Base-by-base conservation (phyloP, 1,284 basidiomycete genomes). In the Apiotrichum siamense region DNA sequence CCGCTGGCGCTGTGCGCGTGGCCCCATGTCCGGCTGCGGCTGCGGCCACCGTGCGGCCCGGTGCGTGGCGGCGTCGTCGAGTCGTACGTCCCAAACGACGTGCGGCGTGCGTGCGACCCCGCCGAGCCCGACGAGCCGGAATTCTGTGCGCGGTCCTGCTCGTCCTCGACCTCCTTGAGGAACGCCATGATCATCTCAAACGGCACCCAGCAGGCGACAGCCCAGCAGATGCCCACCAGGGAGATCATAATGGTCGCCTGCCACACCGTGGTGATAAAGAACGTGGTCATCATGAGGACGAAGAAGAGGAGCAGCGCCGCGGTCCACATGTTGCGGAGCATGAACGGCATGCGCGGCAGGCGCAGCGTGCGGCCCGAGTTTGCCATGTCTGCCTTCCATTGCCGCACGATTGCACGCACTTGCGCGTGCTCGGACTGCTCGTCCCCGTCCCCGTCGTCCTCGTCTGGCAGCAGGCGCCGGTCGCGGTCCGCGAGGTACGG, bases 151-250 rank as follows among this genome's bases (percentile, higher is more conserved):
- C 25, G 41, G 15, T 43, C n/a, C 18, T 21, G 41, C 7, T 74
- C 74, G 47, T 25, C 26, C 35, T 83, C 78, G 57, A 86, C 78
- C 69, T 91, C 89, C 75, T 88, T 90, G 57, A 93, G 75, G 65
- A 88, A 83, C 86, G 90, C 89, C 90, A 93, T 93, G 70, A 93
- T 88, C 65, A 93, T 90, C 15, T 87, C 85, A 57, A 87, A 87
- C 3, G 86, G 84, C 48, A 88, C 88, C 91, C 91, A 96, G 75
- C 88, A 90, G 15, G 90, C 88, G 21, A 96, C 87, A 2, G 90
- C 88, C 92, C 92, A 97, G 67, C 86, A 89, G 35, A 96, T 86
- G 36, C 92, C 92, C 15, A 92, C 83, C 35, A 92, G 70, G 46
- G 84, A 83, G 47, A 97, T 87, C 62, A 87, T 82, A 23, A 83